Evolutionary conservation across 2,329 filamentous ascomycete species (phyloP).

Genomic region (Aspergillus carbonarius): DNA sequence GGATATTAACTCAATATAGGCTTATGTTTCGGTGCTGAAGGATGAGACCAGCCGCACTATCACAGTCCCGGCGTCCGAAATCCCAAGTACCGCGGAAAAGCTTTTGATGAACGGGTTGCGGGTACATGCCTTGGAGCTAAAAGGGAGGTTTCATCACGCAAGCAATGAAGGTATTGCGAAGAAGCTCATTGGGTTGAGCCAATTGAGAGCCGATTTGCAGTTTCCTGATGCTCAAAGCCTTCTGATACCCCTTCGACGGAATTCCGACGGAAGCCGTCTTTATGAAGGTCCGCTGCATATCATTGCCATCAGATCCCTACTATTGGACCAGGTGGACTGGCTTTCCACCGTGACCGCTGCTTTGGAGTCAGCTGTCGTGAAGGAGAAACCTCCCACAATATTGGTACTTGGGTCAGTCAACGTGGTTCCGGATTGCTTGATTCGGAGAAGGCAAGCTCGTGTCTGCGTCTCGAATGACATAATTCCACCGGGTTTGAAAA

Average conservation of each 20-base stretch:
- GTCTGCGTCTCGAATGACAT: neutral
- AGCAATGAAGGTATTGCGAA: neutral
- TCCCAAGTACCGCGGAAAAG: neutral
- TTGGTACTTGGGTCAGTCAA: neutral
- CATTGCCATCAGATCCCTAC: neutral
- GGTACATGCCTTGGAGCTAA: neutral
- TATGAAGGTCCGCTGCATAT: neutral
- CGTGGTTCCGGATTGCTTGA: neutral
- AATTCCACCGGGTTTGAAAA: neutral
- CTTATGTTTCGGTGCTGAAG: neutral
- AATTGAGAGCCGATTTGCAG: neutral
- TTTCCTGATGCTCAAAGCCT: neutral
- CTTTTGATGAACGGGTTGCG: neutral
- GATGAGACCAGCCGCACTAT: neutral
- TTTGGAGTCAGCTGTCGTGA: neutral
- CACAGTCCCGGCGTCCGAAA: neutral
- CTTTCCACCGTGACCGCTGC: neutral
- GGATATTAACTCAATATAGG: neutral
- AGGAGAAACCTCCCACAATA: neutral
- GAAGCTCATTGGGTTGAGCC: neutral
- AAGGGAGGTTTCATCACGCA: neutral
- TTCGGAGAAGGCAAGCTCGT: neutral
- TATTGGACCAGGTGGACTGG: neutral
- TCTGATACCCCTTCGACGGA: neutral
- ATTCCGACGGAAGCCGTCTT: neutral